phyloP scores from a whole-genome alignment of 148 eudicot species.

The Camellia japonica region DNA sequence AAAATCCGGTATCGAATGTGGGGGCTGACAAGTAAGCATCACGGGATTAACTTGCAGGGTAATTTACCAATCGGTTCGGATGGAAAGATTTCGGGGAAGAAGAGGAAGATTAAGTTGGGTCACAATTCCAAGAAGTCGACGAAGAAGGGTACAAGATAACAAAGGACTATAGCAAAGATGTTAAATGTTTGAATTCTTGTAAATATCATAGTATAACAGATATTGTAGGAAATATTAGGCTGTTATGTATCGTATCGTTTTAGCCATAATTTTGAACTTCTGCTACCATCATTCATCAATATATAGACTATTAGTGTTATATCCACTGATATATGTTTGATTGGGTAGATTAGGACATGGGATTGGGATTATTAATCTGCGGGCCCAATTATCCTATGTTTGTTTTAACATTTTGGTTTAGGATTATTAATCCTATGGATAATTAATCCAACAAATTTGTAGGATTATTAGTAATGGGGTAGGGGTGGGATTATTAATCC shows the following conservation, averaged over 20 bases:
- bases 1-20: not conserved
- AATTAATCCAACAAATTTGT: too few relatives aligned
- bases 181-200: not conserved
- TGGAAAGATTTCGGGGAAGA: constrained; percentile 25
- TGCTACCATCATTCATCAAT: too few relatives aligned
- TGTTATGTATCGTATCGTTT: not conserved
- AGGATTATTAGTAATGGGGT: too few relatives aligned
- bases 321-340: too few relatives aligned
- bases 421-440: too few relatives aligned
- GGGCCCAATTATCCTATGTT: too few relatives aligned
- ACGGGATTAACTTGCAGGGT: not conserved
- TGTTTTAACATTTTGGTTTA: too few relatives aligned
- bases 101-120: constrained; percentile 16
- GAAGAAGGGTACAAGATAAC: not conserved
- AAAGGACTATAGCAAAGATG: not conserved
- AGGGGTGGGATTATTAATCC: too few relatives aligned
- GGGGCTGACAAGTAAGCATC: constrained; percentile 17
- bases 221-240: not conserved
- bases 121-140: constrained; percentile 5
- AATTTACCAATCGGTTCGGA: constrained; percentile 15
- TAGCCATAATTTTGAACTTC: not conserved
- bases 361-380: too few relatives aligned
- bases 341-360: too few relatives aligned
- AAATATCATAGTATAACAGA: too few relatives aligned
- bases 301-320: too few relatives aligned